Evolutionary conservation across 768 basidiomycete genomes (phyloP), one percentile per base, ranked within the genome.

Genomic region (Tylopilus plumbeoviolaceoides): DNA sequence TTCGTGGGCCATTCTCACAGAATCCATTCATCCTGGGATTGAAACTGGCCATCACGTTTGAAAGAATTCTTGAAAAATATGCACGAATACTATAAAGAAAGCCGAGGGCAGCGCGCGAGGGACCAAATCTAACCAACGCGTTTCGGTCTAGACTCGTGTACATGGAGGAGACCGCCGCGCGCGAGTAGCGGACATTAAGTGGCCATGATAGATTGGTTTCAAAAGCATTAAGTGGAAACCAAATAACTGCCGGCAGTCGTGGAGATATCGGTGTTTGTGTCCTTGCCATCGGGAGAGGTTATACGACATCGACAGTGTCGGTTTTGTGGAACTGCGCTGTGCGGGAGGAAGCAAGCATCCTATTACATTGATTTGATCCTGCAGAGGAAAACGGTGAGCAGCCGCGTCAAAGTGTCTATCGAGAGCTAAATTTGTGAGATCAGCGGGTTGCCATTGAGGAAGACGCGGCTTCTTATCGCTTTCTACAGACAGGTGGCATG

Each of bases 111-210:
- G 14, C 23, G 20, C 33, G 17, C n/a, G 27, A 27, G 5, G 33
- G 8, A 5, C 20, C 23, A 39, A 23, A 46, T 31, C 15, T 6
- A 18, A 25, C 5, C 21, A 11, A 5, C 11, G 9, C 18, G 38
- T n/a, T n/a, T 23, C 7, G 28, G 5, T 33, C 27, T n/a, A 25
- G 42, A 44, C 18, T 36, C 35, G 41, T n/a, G 11, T 12, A 15
- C 7, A 35, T 17, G 12, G 20, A n/a, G 41, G 27, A 14, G 21
- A 4, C 20, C 17, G 7, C 11, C 33, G 23, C 23, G n/a, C 1
- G n/a, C 31, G 8, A 27, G 27, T 5, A 27, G 27, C 9, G 53
- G 87, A 80, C 12, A 42, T 52, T 43, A 23, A 49, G 35, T 7
- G 46, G 53, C 14, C 18, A 10, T 3, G 48, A 17, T n/a, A 1